These are phyloP conservation scores for Lyophyllum shimeji DNA, from an alignment of 768 basidiomycete genomes.

Conservation along the genomic window DNA sequence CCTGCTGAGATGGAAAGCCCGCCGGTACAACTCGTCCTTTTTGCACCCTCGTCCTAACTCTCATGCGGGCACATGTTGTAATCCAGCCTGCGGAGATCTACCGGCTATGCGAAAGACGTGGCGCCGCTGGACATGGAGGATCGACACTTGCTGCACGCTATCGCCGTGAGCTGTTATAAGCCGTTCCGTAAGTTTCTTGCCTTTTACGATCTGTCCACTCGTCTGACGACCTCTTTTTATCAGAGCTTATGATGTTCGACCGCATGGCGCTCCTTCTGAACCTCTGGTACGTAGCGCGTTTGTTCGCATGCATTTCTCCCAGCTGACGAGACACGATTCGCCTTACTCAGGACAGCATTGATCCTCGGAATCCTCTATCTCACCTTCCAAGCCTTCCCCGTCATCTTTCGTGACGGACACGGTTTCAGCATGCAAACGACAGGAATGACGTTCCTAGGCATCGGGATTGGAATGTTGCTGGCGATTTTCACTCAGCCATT, in stretches of 20 bases:
- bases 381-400: conserved; percentile 60
- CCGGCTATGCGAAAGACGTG: conserved; percentile 52
- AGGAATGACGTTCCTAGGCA: conserved; percentile 60
- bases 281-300: conserved; percentile 49
- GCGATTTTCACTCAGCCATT: conserved; percentile 52
- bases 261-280: conserved; percentile 77
- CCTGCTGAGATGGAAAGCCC: conserved; percentile 60
- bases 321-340: background rate
- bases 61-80: background rate
- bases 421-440: conserved; percentile 50
- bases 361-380: conserved; percentile 63
- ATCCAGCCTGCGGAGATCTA: conserved; percentile 52
- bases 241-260: conserved; percentile 64
- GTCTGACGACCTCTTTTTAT: background rate
- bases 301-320: background rate
- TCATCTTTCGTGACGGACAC: conserved; percentile 48
- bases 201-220: background rate
- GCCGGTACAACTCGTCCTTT: conserved; percentile 31
- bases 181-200: conserved; percentile 62
- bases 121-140: conserved; percentile 59
- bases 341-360: conserved; percentile 49
- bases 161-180: conserved; percentile 60
- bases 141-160: conserved; percentile 41
- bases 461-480: conserved; percentile 55
- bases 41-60: background rate